Conservation (phyloP, 179 eudicot species). For the Amaranthus tricolor region DNA sequence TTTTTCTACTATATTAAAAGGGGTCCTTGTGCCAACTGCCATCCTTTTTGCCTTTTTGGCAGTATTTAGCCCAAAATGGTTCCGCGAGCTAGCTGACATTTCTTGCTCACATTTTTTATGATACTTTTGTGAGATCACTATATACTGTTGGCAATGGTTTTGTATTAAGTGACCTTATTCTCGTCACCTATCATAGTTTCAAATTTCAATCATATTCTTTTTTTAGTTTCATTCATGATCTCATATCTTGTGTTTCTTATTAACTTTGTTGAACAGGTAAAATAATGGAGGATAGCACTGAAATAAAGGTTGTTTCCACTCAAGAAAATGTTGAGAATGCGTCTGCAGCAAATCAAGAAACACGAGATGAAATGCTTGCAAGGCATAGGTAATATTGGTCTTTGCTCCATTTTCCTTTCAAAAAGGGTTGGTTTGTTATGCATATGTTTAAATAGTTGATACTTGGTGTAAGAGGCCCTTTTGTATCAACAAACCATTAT, state of each 20-base stretch:
- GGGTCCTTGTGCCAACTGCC: too few species aligned
- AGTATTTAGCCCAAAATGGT: too few species aligned
- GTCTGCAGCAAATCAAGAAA: conserved; percentile 44
- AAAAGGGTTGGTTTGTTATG: background rate
- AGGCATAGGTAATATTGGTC: conserved; percentile 63
- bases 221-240: background rate
- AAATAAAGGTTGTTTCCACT: conserved; percentile 29
- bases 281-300: conserved; percentile 45
- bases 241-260: background rate
- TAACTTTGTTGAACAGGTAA: conserved; percentile 21
- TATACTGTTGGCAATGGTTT: too few species aligned
- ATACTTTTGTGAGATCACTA: too few species aligned
- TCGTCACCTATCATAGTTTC: background rate
- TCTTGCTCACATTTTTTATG: too few species aligned
- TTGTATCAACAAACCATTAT: background rate
- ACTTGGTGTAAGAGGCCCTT: background rate
- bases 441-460: background rate
- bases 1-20: too few species aligned
- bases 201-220: background rate
- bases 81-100: too few species aligned
- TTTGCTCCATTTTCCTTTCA: background rate
- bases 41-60: too few species aligned
- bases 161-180: background rate
- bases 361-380: conserved; percentile 81
- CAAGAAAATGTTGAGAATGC: conserved; percentile 35